phyloP scores from a whole-genome alignment of 352 stramenopile genomes.

The Globisporangium perplexum region DNA sequence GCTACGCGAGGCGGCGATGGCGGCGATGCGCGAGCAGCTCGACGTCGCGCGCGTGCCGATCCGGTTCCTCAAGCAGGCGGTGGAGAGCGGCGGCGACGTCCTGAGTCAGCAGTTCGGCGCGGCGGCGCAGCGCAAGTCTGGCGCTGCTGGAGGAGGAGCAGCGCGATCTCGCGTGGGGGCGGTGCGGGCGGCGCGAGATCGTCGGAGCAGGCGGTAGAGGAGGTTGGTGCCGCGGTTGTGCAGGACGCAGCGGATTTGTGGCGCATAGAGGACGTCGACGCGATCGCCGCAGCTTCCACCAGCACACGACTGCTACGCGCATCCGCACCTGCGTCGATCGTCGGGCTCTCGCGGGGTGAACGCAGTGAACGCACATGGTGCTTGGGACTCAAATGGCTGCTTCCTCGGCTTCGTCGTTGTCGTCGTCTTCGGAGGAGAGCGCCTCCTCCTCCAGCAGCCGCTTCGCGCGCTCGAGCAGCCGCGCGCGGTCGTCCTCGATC shows the following conservation, averaged over 20 bases:
- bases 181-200: neutral
- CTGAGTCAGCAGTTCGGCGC: constrained; percentile 1
- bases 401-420: neutral
- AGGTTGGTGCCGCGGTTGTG: too few species aligned
- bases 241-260: too few species aligned
- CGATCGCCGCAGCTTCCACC: too few species aligned
- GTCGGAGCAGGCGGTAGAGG: neutral
- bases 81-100: constrained; percentile 7
- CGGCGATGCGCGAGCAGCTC: constrained; percentile 65
- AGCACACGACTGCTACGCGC: too few species aligned
- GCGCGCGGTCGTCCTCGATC: constrained; percentile 46
- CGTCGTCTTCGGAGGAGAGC: constrained; percentile 33
- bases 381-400: too few species aligned
- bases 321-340: too few species aligned
- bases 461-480: constrained; percentile 44
- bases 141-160: neutral
- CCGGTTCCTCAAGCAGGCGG: constrained; percentile 26
- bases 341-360: too few species aligned
- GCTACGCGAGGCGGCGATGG: constrained; percentile 74
- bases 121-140: neutral
- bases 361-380: too few species aligned
- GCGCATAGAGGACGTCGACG: too few species aligned
- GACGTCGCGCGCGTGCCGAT: constrained; percentile 28
- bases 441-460: constrained; percentile 39
- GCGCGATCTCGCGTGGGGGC: neutral